Evolutionary conservation across 2,329 filamentous ascomycete genomes (phyloP).

Genomic region (Alternaria brassicae): DNA sequence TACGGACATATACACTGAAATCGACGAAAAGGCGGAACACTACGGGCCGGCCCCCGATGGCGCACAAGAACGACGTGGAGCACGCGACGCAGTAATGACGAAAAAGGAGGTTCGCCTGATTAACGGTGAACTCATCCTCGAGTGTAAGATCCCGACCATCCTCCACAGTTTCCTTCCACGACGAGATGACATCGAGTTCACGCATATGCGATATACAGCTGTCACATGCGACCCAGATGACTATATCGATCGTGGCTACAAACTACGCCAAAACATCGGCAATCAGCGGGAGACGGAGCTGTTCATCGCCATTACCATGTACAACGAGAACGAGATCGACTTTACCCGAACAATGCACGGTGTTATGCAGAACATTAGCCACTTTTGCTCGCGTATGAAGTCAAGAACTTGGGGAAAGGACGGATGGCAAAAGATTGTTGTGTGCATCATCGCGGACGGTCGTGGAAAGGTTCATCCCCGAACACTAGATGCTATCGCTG

Average conservation of each 20-base stretch:
- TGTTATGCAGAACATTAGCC: conserved; percentile 96
- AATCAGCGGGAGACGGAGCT: conserved; percentile 90
- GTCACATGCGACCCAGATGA: conserved; percentile 98
- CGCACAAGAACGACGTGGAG: conserved; percentile 85
- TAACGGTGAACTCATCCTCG: conserved; percentile 95
- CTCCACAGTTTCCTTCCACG: conserved; percentile 95
- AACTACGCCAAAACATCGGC: conserved; percentile 89
- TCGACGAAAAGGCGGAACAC: conserved; percentile 70
- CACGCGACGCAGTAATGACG: conserved; percentile 83
- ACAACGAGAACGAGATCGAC: conserved; percentile 96
- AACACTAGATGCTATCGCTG: conserved; percentile 91
- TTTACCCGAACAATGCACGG: conserved; percentile 99
- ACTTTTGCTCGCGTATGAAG: conserved; percentile 91
- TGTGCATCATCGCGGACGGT: conserved; percentile 94
- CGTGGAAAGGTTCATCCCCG: conserved; percentile 91
- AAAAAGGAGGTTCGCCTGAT: conserved; percentile 95
- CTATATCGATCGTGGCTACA: conserved; percentile 87
- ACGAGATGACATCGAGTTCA: conserved; percentile 93
- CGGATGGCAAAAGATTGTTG: conserved; percentile 99
- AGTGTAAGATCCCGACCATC: conserved; percentile 99
- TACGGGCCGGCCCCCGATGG: conserved; percentile 89
- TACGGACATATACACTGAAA: conserved; percentile 57
- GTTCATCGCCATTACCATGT: conserved; percentile 98
- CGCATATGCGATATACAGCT: conserved; percentile 97
- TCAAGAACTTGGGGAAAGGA: conserved; percentile 96